Evolutionary conservation across 2,329 filamentous ascomycete species (phyloP).

Genomic region (Talaromyces islandicus): DNA sequence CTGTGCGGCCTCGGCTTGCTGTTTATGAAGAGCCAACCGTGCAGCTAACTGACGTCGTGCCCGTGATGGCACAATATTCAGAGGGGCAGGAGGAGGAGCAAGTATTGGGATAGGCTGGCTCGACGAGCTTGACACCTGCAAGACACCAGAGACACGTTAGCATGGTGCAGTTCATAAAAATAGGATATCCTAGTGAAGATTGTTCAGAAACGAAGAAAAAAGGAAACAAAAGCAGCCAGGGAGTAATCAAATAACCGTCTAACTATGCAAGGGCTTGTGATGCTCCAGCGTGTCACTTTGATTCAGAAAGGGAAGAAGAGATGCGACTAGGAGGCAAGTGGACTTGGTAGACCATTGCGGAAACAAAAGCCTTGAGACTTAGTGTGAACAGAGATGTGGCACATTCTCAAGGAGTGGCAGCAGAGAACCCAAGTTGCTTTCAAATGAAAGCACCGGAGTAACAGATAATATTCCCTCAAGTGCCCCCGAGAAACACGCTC

Average conservation of each 20-base stretch:
- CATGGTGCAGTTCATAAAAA: neutral
- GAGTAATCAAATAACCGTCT: neutral
- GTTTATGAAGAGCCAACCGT: constrained; percentile 69
- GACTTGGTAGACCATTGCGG: constrained; percentile 9
- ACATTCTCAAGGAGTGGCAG: constrained; percentile 15
- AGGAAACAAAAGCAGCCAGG: neutral
- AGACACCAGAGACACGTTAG: constrained; percentile 13
- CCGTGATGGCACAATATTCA: constrained; percentile 80
- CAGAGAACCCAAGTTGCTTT: constrained; percentile 15
- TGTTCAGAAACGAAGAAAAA: neutral
- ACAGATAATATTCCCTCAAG: neutral
- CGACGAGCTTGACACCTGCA: constrained; percentile 17
- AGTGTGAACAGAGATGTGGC: constrained; percentile 11
- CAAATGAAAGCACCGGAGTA: constrained; percentile 16
- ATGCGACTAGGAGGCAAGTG: neutral
- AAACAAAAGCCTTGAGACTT: constrained; percentile 4
- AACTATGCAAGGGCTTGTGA: neutral
- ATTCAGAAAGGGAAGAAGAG: constrained; percentile 1
- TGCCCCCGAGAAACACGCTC: neutral
- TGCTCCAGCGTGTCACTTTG: neutral
- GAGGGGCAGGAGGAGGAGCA: constrained; percentile 61
- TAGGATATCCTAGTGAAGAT: neutral
- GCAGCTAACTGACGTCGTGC: constrained; percentile 88
- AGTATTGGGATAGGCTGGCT: constrained; percentile 41
- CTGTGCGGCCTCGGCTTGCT: constrained; percentile 46